Percentiles rank a stretch among this genome's conserved stretches.
These are phyloP conservation scores for Endogone sp. DNA, from an alignment of 192 early-diverging fungal genomes.

Conservation along the genomic window DNA sequence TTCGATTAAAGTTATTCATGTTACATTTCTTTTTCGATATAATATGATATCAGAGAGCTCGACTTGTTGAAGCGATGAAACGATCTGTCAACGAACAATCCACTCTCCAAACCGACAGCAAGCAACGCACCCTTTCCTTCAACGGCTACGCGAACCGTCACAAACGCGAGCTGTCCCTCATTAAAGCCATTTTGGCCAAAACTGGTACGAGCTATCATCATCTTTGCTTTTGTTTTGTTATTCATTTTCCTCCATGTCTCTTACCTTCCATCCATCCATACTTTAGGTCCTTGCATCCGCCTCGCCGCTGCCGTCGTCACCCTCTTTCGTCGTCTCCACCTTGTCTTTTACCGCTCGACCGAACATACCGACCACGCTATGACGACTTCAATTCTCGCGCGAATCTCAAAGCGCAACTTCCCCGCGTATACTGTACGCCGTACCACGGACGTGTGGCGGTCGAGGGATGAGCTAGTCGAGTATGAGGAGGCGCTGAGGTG, in stretches of 20 bases:
- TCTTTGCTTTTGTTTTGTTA: neutral
- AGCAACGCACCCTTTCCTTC: neutral
- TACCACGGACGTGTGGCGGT: slow-evolving; percentile 25
- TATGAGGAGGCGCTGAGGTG: slow-evolving; percentile 39
- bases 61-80: slow-evolving; percentile 17
- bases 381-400: slow-evolving; percentile 34
- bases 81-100: neutral
- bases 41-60: neutral
- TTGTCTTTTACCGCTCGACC: slow-evolving; percentile 33
- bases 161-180: slow-evolving; percentile 21
- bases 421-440: slow-evolving; percentile 34
- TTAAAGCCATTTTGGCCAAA: slow-evolving; percentile 23
- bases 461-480: slow-evolving; percentile 27
- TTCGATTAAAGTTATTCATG: no score
- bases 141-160: neutral
- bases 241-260: neutral
- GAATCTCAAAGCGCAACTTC: slow-evolving; percentile 31
- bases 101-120: neutral
- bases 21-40: no score
- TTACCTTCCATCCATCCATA: neutral
- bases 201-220: slow-evolving; percentile 10
- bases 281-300: slow-evolving; percentile 35
- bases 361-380: slow-evolving; percentile 20
- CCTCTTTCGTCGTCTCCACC: slow-evolving; percentile 36
- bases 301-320: slow-evolving; percentile 21